Evolutionary conservation across 2,329 filamentous ascomycete genomes (phyloP).

Genomic region (Cytospora mali): DNA sequence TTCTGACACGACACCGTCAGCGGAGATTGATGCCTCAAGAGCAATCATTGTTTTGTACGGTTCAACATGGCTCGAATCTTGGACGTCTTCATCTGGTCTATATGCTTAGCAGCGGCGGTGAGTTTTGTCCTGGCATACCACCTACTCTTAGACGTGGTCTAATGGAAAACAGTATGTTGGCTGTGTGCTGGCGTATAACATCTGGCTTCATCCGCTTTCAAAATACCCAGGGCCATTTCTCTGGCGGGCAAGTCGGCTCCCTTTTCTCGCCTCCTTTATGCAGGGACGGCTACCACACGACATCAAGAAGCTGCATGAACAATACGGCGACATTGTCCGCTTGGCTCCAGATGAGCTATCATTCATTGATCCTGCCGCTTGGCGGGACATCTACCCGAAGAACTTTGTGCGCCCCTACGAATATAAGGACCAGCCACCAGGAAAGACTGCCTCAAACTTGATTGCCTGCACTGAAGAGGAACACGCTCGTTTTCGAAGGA

Average conservation of each 20-base stretch:
- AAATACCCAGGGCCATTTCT: constrained; percentile 16
- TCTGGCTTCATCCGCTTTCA: constrained; percentile 18
- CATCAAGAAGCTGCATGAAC: constrained; percentile 35
- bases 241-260: constrained; percentile 18
- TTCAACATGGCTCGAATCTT: background rate
- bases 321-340: constrained; percentile 45
- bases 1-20: background rate
- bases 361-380: constrained; percentile 38
- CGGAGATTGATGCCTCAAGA: background rate
- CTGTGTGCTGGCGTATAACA: constrained; percentile 10
- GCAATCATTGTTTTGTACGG: background rate
- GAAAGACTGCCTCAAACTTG: constrained; percentile 13
- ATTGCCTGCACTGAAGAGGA: constrained; percentile 19
- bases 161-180: background rate
- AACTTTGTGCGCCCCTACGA: constrained; percentile 14
- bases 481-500: constrained; percentile 14
- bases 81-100: background rate
- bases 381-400: constrained; percentile 43
- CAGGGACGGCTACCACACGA: constrained; percentile 22
- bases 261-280: constrained; percentile 4
- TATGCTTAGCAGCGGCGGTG: background rate
- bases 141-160: background rate
- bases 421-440: constrained; percentile 13
- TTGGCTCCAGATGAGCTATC: constrained; percentile 44
- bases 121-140: background rate